Conservation (phyloP, 495 filamentous ascomycete genomes). For the Xylaria curta region DNA sequence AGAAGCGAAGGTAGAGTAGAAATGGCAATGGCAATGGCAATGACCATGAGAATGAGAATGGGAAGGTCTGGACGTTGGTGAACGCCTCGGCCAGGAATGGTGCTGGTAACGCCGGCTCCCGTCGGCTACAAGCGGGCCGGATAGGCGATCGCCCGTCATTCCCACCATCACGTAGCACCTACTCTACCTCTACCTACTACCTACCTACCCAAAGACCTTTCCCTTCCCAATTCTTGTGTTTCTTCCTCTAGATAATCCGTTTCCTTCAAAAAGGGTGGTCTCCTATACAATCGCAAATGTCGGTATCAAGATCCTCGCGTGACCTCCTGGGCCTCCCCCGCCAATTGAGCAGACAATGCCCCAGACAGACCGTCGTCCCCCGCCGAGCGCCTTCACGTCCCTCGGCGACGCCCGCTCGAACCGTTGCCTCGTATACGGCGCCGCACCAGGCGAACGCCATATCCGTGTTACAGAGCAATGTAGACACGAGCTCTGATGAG, state of each 20-base stretch:
- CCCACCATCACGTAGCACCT: neutral
- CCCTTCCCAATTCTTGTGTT: slow-evolving; percentile 10
- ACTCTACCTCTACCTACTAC: neutral
- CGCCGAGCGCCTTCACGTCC: slow-evolving; percentile 31
- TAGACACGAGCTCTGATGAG: slow-evolving; percentile 78
- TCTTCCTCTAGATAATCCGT: slow-evolving; percentile 3
- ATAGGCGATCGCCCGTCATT: slow-evolving; percentile 10
- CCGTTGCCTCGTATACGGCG: slow-evolving; percentile 66
- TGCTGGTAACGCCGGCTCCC: slow-evolving; percentile 35
- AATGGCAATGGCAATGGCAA: neutral
- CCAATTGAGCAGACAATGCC: slow-evolving; percentile 49
- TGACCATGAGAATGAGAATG: no score
- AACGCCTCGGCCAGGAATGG: slow-evolving; percentile 7
- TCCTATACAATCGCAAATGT: slow-evolving; percentile 37
- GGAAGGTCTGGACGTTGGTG: slow-evolving; percentile 2
- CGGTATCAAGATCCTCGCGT: slow-evolving; percentile 43
- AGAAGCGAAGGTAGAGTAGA: slow-evolving; percentile 6
- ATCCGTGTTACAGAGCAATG: slow-evolving; percentile 74
- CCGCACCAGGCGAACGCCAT: slow-evolving; percentile 75
- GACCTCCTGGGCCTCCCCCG: slow-evolving; percentile 46
- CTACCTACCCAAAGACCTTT: neutral
- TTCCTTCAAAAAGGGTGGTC: neutral
- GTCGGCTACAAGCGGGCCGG: slow-evolving; percentile 46
- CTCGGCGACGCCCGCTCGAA: slow-evolving; percentile 36
- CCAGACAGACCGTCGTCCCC: slow-evolving; percentile 28